Conservation (phyloP, 2,329 filamentous ascomycete species). For the Helotiales sp. region DNA sequence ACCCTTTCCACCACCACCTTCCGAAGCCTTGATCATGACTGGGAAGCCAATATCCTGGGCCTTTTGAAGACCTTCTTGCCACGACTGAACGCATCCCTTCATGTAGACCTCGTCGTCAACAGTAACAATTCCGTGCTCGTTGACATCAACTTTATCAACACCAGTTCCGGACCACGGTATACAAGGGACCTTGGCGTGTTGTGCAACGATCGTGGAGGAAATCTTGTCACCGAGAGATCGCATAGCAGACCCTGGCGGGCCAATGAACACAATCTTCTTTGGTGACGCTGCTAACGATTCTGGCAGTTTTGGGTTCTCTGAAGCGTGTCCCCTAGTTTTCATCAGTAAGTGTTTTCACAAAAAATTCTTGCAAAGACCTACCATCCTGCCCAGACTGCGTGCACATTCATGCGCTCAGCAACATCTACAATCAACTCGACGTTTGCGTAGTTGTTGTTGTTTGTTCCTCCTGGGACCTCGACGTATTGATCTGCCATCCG, state of each 20-base stretch:
- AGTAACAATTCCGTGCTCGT: conserved; percentile 84
- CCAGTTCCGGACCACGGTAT: conserved; percentile 99
- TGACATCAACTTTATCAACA: conserved; percentile 77
- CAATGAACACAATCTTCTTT: conserved; percentile 99
- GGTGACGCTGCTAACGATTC: conserved; percentile 94
- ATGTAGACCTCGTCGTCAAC: conserved; percentile 83
- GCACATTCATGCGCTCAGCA: conserved; percentile 96
- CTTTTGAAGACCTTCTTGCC: conserved; percentile 84
- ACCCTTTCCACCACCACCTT: conserved; percentile 98
- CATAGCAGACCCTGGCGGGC: conserved; percentile 97
- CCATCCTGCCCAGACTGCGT: conserved; percentile 99
- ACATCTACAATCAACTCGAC: conserved; percentile 99
- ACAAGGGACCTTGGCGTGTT: conserved; percentile 93
- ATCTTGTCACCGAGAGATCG: conserved; percentile 99
- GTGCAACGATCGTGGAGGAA: conserved; percentile 97
- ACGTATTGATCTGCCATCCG: conserved; percentile 99
- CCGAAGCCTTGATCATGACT: conserved; percentile 99
- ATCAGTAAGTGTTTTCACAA: conserved; percentile 10
- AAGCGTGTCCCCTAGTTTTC: conserved; percentile 80
- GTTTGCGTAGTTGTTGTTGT: conserved; percentile 99
- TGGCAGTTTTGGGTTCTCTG: conserved; percentile 96
- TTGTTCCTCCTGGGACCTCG: conserved; percentile 96
- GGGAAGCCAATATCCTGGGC: conserved; percentile 94
- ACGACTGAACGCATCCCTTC: conserved; percentile 86
- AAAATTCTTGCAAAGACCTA: conserved; percentile 45